Percentiles rank a stretch among this genome's conserved stretches.
phyloP scores from a whole-genome alignment of 2,329 filamentous ascomycete genomes.

The Botrytis cinerea region DNA sequence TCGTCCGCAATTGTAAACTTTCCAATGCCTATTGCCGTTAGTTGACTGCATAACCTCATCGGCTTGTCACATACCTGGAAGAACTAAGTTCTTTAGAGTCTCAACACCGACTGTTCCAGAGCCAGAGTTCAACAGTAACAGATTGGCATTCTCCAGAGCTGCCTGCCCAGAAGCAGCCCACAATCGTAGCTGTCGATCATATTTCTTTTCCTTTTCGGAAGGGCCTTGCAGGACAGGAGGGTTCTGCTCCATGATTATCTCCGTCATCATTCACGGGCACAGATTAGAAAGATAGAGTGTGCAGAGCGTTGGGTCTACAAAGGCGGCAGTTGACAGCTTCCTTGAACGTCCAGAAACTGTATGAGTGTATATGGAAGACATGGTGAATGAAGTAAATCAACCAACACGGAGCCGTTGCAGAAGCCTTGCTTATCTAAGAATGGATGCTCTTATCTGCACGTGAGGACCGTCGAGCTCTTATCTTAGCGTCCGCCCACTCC shows the following conservation, averaged over 20 bases:
- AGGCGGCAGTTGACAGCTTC: not conserved
- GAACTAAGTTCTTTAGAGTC: slow-evolving; percentile 92
- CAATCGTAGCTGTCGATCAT: slow-evolving; percentile 90
- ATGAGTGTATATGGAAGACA: not conserved
- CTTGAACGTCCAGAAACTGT: not conserved
- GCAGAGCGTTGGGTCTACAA: too few relatives aligned
- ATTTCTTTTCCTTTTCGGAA: slow-evolving; percentile 70
- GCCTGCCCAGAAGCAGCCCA: slow-evolving; percentile 93
- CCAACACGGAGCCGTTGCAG: not conserved
- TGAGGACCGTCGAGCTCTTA: not conserved
- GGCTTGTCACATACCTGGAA: slow-evolving; percentile 62
- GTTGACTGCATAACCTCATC: slow-evolving; percentile 17
- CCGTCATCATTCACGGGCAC: slow-evolving; percentile 31
- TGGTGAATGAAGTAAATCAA: not conserved
- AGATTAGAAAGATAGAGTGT: too few relatives aligned
- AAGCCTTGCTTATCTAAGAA: slow-evolving; percentile 24
- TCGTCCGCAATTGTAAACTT: slow-evolving; percentile 89
- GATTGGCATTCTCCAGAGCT: slow-evolving; percentile 85
- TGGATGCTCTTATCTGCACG: slow-evolving; percentile 17
- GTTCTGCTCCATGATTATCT: slow-evolving; percentile 39
- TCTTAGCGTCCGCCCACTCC: slow-evolving; percentile 9
- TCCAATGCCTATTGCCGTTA: slow-evolving; percentile 66
- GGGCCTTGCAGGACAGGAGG: slow-evolving; percentile 53
- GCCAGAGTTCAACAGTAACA: slow-evolving; percentile 87
- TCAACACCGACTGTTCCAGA: slow-evolving; percentile 87